Evolutionary conservation across 2,329 filamentous ascomycete species (phyloP).

Genomic region (Lachnellula willkommii): DNA sequence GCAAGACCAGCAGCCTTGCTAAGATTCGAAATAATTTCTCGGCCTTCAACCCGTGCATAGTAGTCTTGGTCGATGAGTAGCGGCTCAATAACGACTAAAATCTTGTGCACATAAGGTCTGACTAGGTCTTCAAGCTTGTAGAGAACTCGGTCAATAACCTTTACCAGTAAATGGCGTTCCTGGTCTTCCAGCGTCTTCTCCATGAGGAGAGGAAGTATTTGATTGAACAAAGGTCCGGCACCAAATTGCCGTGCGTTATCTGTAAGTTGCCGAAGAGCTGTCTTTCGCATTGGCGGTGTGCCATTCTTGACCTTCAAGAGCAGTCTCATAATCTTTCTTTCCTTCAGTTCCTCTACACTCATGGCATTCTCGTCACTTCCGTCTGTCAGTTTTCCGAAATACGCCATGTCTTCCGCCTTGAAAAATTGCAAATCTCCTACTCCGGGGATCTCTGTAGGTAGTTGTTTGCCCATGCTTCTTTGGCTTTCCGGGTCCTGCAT

Average conservation of each 20-base stretch:
- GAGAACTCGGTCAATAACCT: constrained; percentile 96
- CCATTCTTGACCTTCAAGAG: constrained; percentile 98
- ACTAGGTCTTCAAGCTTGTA: constrained; percentile 98
- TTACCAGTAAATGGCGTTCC: constrained; percentile 95
- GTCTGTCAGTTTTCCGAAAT: constrained; percentile 96
- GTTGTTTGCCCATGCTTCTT: constrained; percentile 77
- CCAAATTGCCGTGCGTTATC: constrained; percentile 97
- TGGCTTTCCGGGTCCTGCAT: constrained; percentile 92
- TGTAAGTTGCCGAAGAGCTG: constrained; percentile 90
- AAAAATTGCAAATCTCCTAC: constrained; percentile 97
- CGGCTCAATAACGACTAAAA: constrained; percentile 97
- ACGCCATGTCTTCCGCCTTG: constrained; percentile 97
- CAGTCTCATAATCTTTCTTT: constrained; percentile 96
- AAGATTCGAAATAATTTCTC: constrained; percentile 97
- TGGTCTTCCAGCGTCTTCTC: constrained; percentile 97
- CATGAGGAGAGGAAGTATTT: constrained; percentile 95
- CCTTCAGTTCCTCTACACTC: constrained; percentile 92
- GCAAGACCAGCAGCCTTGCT: constrained; percentile 94
- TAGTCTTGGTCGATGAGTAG: constrained; percentile 99
- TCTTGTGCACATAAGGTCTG: constrained; percentile 95
- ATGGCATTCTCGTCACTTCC: constrained; percentile 86
- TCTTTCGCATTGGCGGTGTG: constrained; percentile 97
- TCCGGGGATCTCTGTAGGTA: constrained; percentile 92
- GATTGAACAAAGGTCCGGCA: constrained; percentile 89
- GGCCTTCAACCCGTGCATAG: constrained; percentile 94